These are phyloP conservation scores for Ophiosphaerella narmari DNA, from an alignment of 2,329 filamentous ascomycete species.

Conservation along the genomic window DNA sequence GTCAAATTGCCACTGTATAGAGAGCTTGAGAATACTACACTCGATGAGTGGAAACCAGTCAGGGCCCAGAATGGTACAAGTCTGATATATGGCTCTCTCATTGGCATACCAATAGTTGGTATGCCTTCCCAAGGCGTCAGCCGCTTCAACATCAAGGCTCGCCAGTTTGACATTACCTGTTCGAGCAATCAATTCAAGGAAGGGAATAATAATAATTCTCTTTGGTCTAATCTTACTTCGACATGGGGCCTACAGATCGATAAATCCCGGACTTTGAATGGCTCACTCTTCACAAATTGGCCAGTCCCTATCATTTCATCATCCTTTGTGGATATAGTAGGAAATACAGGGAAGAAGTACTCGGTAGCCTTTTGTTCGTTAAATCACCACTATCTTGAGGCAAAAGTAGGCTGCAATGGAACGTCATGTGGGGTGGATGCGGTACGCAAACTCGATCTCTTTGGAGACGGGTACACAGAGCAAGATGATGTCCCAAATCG, in stretches of 20 bases:
- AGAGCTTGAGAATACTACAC: conserved; percentile 22
- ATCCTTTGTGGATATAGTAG: conserved; percentile 13
- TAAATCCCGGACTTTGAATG: conserved; percentile 24
- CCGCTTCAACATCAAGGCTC: conserved; percentile 27
- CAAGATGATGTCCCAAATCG: conserved; percentile 14
- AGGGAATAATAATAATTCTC: neutral
- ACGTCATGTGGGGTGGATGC: conserved; percentile 18
- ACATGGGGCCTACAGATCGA: conserved; percentile 13
- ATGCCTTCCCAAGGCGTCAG: conserved; percentile 10
- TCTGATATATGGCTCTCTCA: conserved; percentile 29
- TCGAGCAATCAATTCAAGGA: conserved; percentile 15
- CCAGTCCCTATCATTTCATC: too few relatives aligned
- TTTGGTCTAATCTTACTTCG: conserved; percentile 10
- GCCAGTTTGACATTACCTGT: conserved; percentile 35
- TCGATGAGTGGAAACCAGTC: conserved; percentile 23
- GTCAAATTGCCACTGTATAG: conserved; percentile 32
- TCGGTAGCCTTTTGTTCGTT: conserved; percentile 25
- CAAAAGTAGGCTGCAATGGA: conserved; percentile 22
- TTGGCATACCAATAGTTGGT: conserved; percentile 29
- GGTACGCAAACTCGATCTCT: conserved; percentile 26
- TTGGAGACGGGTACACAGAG: conserved; percentile 17
- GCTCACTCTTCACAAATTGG: conserved; percentile 6
- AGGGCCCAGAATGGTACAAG: conserved; percentile 11
- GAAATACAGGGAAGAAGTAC: neutral
- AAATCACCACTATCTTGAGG: conserved; percentile 24